Base-by-base conservation (phyloP, 2,329 filamentous ascomycete species). In the Colletotrichum chlorophyti region DNA sequence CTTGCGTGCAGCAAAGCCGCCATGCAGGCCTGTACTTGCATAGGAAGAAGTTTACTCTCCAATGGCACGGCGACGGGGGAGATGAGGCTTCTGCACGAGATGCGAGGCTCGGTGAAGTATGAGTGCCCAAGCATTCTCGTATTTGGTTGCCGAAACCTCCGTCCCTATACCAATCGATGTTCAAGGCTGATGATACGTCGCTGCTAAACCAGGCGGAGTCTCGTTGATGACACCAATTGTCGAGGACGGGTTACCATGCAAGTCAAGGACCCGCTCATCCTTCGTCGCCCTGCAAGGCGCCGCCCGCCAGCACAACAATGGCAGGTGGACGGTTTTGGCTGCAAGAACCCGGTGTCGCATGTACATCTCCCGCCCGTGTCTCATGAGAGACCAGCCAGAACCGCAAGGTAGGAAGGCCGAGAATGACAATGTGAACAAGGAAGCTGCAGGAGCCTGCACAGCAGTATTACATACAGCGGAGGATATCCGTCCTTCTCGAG, bases 251-350 rank as follows among this genome's bases (percentile, higher is more conserved):
- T 48, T 29, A 42, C 51, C 38, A 40, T 38, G n/a, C 32, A 37
- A 27, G 19, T 32, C 26, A 35, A 21, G n/a, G n/a, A n/a, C n/a
- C n/a, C n/a, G n/a, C n/a, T n/a, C n/a, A 54, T 54, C n/a, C 54
- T 42, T 47, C 54, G 10, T 21, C 17, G 51, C 42, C 51, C 51
- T 49, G 55, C 43, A 14, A 59, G 55, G 51, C 57, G 47, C 47
- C 29, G n/a, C n/a, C n/a, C n/a, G 57, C 51, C 57, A 60, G 40
- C 57, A 24, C 51, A 60, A 38, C 57, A 57, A 55, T 38, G 51
- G 51, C 38, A 49, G n/a, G 37, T 50, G 57, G 26, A 32, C 51
- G 32, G 19, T 15, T 38, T 26, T 24, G 15, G 45, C 45, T 50
- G 43, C 45, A 50, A 17, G 24, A 35, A 50, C 21, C 38, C 40